These are phyloP conservation scores for Pseudonitzschia pungens DNA, from an alignment of 108 stramenopile genomes.

Conservation along the genomic window DNA sequence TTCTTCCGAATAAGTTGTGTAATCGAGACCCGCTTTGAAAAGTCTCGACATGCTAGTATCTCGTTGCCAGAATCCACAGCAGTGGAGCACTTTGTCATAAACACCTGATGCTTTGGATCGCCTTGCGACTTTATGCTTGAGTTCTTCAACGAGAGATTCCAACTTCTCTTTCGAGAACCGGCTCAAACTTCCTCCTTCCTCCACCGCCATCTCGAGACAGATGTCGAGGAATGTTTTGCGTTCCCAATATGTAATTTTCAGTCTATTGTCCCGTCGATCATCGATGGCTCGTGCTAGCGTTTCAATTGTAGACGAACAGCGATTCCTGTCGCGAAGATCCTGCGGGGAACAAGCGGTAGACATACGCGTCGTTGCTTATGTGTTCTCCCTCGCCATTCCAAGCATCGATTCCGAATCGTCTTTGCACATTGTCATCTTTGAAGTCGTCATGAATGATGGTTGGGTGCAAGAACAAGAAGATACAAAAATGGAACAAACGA, in stretches of 20 bases:
- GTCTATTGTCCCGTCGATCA: constrained; percentile 36
- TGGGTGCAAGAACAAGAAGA: too few relatives aligned
- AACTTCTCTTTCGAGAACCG: constrained; percentile 15
- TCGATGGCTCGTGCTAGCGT: constrained; percentile 31
- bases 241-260: constrained; percentile 35
- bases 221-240: constrained; percentile 35
- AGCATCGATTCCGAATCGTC: too few relatives aligned
- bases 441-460: too few relatives aligned
- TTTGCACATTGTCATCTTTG: too few relatives aligned
- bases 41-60: constrained; percentile 25
- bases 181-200: constrained; percentile 9
- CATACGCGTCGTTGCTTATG: too few relatives aligned
- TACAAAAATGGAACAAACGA: too few relatives aligned
- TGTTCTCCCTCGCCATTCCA: too few relatives aligned
- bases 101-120: not conserved
- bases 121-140: constrained; percentile 9
- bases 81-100: not conserved
- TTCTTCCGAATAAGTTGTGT: constrained; percentile 22
- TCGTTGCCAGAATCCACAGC: constrained; percentile 32
- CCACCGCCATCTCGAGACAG: constrained; percentile 31
- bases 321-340: not conserved
- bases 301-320: constrained; percentile 28
- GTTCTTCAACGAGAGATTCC: constrained; percentile 16
- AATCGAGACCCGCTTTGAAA: constrained; percentile 28
- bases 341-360: constrained; percentile 9